phyloP scores from a whole-genome alignment of 176 grass and related monocot genomes.

The Carex cristatella region DNA sequence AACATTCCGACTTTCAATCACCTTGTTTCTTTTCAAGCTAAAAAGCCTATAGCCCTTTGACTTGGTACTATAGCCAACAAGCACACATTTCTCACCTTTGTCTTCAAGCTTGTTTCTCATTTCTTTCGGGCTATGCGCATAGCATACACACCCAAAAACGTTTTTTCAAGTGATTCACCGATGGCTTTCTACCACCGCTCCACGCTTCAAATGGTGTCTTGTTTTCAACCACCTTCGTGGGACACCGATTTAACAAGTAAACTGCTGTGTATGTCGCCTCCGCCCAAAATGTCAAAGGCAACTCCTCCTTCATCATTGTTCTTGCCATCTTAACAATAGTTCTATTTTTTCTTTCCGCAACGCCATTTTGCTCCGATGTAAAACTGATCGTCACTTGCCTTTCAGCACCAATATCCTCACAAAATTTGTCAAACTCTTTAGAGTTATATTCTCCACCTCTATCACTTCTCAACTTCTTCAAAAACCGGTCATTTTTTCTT shows the following conservation, averaged over 20 bases:
- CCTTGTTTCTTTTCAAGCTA: background rate
- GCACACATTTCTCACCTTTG: background rate
- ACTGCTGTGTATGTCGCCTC: background rate
- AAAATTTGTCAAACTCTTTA: too few relatives aligned
- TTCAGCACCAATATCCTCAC: too few relatives aligned
- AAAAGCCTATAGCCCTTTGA: constrained; percentile 12
- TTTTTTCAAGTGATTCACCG: background rate
- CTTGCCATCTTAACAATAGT: background rate
- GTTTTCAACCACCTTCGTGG: background rate
- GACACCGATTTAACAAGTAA: constrained; percentile 3
- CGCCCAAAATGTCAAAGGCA: background rate
- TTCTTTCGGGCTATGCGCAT: background rate
- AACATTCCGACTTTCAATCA: constrained; percentile 14
- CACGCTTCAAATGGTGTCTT: background rate
- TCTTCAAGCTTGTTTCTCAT: background rate
- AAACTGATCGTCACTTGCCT: too few relatives aligned
- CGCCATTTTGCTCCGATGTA: too few relatives aligned
- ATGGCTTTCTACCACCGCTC: constrained; percentile 2
- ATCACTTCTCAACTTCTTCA: background rate
- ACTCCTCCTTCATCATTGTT: background rate
- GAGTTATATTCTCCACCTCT: too few relatives aligned
- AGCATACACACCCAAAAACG: background rate
- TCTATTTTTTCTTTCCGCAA: background rate
- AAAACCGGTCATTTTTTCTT: background rate
- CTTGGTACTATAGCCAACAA: constrained; percentile 13